Conservation (phyloP, 225 moss, liverwort and hornwort species). For the Lunularia cruciata region DNA sequence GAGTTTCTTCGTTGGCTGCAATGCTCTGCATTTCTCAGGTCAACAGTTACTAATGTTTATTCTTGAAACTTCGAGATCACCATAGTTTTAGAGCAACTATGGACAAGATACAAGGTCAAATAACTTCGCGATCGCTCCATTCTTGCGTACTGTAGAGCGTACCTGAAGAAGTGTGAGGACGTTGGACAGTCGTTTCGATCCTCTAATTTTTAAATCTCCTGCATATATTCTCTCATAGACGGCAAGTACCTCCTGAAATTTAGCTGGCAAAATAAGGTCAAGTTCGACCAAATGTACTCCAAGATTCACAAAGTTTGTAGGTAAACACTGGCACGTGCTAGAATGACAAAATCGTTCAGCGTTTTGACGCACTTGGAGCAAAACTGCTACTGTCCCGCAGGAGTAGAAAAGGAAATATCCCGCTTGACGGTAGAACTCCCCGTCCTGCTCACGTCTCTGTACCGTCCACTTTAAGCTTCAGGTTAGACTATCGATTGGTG, state of each 20-base stretch:
- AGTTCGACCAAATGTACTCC: not conserved
- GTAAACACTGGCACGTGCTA: not conserved
- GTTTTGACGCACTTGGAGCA: conserved; percentile 63
- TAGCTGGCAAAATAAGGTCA: not conserved
- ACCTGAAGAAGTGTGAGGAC: conserved; percentile 91
- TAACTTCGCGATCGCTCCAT: not conserved
- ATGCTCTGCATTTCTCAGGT: conserved; percentile 49
- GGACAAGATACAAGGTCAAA: not conserved
- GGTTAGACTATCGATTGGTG: no score
- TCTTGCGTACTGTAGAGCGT: not conserved
- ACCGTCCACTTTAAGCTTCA: conserved; percentile 14
- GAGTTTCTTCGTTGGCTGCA: conserved; percentile 78
- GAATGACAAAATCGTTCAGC: not conserved
- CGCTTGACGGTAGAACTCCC: conserved; percentile 66
- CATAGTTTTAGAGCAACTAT: not conserved
- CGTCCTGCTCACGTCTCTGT: conserved; percentile 74
- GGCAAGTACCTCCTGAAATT: conserved; percentile 66
- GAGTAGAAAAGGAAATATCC: conserved; percentile 78
- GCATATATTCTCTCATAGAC: conserved; percentile 53
- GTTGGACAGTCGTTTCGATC: conserved; percentile 81
- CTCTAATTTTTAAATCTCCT: conserved; percentile 78
- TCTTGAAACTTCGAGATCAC: not conserved
- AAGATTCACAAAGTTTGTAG: not conserved
- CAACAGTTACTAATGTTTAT: not conserved
- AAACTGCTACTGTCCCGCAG: conserved; percentile 67